Percentiles rank a stretch among this genome's conserved stretches.
Evolutionary conservation across 208 protist species (phyloP).

Genomic region (Giardia muris): DNA sequence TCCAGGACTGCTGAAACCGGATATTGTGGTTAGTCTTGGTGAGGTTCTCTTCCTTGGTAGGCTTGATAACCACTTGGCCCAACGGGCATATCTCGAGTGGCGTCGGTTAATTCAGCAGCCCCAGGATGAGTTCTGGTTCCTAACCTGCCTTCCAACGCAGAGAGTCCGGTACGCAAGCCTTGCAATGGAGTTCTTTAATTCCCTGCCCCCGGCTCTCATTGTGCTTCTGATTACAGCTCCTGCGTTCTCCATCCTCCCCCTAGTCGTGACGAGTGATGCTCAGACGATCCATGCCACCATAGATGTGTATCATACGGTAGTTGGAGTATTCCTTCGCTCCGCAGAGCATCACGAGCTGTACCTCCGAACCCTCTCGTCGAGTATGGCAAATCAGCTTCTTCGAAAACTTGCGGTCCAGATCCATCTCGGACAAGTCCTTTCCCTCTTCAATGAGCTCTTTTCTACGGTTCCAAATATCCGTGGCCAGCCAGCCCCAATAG

Average conservation of each 20-base stretch:
- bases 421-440: too few relatives aligned
- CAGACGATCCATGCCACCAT: too few relatives aligned
- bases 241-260: not conserved
- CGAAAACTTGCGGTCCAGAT: too few relatives aligned
- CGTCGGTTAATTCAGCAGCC: not conserved
- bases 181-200: not conserved
- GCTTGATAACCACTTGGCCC: not conserved
- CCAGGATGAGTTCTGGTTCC: not conserved
- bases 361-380: too few relatives aligned
- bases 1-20: not conserved
- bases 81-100: not conserved
- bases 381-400: too few relatives aligned
- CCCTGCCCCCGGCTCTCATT: not conserved
- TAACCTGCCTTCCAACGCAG: not conserved
- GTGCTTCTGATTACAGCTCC: not conserved
- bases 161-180: not conserved
- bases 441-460: too few relatives aligned
- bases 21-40: not conserved
- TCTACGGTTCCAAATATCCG: too few relatives aligned
- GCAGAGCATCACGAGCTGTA: too few relatives aligned
- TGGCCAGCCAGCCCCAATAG: too few relatives aligned
- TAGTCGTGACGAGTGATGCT: too few relatives aligned
- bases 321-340: too few relatives aligned
- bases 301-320: too few relatives aligned
- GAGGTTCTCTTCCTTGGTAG: not conserved